phyloP scores from a whole-genome alignment of 139 green algal genomes.

The Chlorella sp. region DNA sequence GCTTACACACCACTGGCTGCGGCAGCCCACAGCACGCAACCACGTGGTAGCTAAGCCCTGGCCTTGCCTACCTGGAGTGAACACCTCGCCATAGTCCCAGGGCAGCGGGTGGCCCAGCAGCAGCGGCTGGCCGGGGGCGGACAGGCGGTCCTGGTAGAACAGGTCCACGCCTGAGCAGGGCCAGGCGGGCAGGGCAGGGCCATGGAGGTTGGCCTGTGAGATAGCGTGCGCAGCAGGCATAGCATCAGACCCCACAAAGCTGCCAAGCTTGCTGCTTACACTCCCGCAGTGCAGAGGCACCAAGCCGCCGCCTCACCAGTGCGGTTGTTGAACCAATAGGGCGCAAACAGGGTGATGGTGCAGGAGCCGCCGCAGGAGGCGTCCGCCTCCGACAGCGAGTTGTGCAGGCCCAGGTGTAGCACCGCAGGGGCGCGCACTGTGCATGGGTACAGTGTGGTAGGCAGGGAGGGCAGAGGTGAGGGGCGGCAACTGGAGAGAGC shows the following conservation, averaged over 20 bases:
- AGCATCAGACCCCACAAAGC: too few species aligned
- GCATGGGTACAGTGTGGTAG: too few species aligned
- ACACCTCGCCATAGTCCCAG: constrained; percentile 56
- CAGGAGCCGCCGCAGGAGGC: constrained; percentile 33
- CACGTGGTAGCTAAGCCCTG: too few species aligned
- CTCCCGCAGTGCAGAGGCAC: too few species aligned
- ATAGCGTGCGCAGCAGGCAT: too few species aligned
- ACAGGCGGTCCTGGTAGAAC: constrained; percentile 68
- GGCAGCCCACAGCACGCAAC: too few species aligned
- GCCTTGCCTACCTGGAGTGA: constrained; percentile 50
- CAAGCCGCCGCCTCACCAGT: constrained; percentile 40
- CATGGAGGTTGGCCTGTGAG: too few species aligned
- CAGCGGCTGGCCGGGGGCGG: constrained; percentile 40
- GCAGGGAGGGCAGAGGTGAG: too few species aligned
- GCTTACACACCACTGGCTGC: too few species aligned
- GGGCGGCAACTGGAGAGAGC: background rate
- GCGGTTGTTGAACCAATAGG: constrained; percentile 89
- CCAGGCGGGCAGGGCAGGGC: background rate
- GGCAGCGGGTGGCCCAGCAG: constrained; percentile 46
- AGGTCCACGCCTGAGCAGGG: constrained; percentile 65
- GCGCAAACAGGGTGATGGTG: constrained; percentile 66
- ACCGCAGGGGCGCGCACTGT: constrained; percentile 49
- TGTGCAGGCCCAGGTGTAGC: constrained; percentile 70
- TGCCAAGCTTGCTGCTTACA: too few species aligned
- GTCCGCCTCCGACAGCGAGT: constrained; percentile 50